phyloP scores from a whole-genome alignment of 805 yeast species.

The Sugiyamaella floridensis region DNA sequence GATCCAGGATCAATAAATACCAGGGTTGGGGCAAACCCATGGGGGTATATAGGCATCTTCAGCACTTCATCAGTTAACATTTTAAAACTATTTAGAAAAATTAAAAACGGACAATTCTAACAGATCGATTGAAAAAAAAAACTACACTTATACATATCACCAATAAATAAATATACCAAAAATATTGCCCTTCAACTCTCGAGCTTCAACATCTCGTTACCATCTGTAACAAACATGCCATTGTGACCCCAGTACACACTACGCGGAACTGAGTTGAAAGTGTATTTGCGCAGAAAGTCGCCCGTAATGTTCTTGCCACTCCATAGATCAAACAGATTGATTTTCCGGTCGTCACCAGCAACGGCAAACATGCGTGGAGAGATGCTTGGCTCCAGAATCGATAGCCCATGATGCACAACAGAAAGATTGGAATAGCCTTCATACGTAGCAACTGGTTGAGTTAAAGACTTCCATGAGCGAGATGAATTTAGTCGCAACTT shows the following conservation, averaged over 20 bases:
- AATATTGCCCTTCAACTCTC: too few species aligned
- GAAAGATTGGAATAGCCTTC: slow-evolving; percentile 9
- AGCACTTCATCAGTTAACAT: too few species aligned
- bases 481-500: not conserved
- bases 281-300: too few species aligned
- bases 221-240: too few species aligned
- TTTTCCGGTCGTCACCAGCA: not conserved
- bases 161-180: too few species aligned
- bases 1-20: not conserved
- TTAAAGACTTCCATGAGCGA: not conserved
- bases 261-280: too few species aligned
- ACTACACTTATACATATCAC: too few species aligned
- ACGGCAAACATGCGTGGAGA: not conserved
- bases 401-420: slow-evolving; percentile 10
- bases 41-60: not conserved
- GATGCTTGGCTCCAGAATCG: not conserved
- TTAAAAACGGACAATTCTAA: too few species aligned
- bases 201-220: too few species aligned
- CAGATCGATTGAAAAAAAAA: too few species aligned
- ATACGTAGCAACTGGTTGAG: not conserved
- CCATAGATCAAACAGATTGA: not conserved
- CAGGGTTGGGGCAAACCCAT: not conserved
- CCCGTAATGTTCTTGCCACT: not conserved
- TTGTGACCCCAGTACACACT: too few species aligned
- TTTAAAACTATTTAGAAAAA: too few species aligned